Evolutionary conservation across 2,329 filamentous ascomycete genomes (phyloP), one percentile per base, ranked within the genome.

Genomic region (Curvularia lunata): DNA sequence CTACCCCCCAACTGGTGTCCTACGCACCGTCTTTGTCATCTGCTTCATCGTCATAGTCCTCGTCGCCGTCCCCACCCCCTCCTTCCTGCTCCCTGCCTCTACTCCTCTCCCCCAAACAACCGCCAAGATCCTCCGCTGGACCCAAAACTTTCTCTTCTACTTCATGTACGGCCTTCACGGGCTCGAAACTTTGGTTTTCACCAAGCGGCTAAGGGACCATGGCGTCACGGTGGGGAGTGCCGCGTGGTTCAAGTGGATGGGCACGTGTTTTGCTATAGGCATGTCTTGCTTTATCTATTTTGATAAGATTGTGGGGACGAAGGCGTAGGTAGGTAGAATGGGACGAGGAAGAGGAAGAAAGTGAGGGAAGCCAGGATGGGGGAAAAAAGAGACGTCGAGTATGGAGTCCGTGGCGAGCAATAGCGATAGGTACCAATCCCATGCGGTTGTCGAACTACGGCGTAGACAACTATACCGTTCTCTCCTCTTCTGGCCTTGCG

Each of bases 11-110:
- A 40, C 30, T 63, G n/a, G n/a, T n/a, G n/a, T n/a, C n/a, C n/a
- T n/a, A n/a, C 64, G 2, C 54, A 66, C 19, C 64, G 66, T 18
- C 64, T 54, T 69, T 48, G 43, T 70, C 25, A 58, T 68, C 49
- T 65, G 62, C 49, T 66, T 61, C 41, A 34, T 64, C n/a, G 46
- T 72, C 37, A 72, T 72, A 66, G 64, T 63, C 10, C 63, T 72
- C 23, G 58, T 56, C 18, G 59, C 68, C 5, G 53, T 67, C 23
- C 65, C 69, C 4, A 52, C 61, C 1, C 64, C 69, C 1, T 62
- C 66, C 6, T 68, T 66, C 5, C 61, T 66, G 9, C 45, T 59
- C 16, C 18, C 10, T 12, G 2, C 64, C 34, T 54, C 66, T n/a
- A 30, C 57, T 0, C 42, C 63, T 23, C 10, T 42, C 40, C 10